These are phyloP conservation scores for Lecanicillium sp. DNA, from an alignment of 2,329 filamentous ascomycete genomes.

Conservation along the genomic window DNA sequence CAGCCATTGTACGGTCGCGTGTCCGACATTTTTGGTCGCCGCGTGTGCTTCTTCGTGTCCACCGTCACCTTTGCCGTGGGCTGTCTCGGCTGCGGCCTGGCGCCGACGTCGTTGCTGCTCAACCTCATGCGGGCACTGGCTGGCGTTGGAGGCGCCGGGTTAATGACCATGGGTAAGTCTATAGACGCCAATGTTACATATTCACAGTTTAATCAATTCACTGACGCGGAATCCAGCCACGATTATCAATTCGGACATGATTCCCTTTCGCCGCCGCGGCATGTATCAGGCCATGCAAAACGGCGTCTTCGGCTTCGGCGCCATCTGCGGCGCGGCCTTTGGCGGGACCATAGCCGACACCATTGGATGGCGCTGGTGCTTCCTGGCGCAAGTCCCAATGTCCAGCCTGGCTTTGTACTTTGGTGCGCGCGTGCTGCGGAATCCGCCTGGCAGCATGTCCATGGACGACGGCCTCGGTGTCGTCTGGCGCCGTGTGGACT, in stretches of 20 bases:
- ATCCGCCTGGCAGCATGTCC: slow-evolving; percentile 27
- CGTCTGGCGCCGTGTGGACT: slow-evolving; percentile 49
- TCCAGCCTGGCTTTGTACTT: slow-evolving; percentile 46
- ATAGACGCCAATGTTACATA: no score
- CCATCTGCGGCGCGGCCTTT: slow-evolving; percentile 54
- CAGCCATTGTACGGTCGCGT: slow-evolving; percentile 65
- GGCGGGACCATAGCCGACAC: slow-evolving; percentile 57
- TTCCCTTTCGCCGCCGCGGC: slow-evolving; percentile 45
- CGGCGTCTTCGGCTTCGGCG: slow-evolving; percentile 52
- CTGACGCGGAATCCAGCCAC: slow-evolving; percentile 23
- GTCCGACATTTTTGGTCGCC: slow-evolving; percentile 61
- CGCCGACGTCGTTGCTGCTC: slow-evolving; percentile 48
- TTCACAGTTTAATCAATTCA: no score
- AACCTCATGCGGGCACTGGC: slow-evolving; percentile 59
- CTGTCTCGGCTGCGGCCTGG: slow-evolving; percentile 57
- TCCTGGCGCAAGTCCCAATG: slow-evolving; percentile 54
- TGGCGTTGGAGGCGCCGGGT: slow-evolving; percentile 61
- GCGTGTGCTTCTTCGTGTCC: slow-evolving; percentile 56
- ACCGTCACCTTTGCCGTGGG: slow-evolving; percentile 54
- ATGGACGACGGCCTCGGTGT: slow-evolving; percentile 23
- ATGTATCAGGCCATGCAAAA: slow-evolving; percentile 58
- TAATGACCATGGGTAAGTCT: slow-evolving; percentile 59
- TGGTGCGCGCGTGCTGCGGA: slow-evolving; percentile 44
- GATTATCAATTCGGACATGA: slow-evolving; percentile 57
- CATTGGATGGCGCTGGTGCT: slow-evolving; percentile 63